These are phyloP conservation scores for Syzygium malaccense DNA, from an alignment of 441 rosid species.

Conservation along the genomic window DNA sequence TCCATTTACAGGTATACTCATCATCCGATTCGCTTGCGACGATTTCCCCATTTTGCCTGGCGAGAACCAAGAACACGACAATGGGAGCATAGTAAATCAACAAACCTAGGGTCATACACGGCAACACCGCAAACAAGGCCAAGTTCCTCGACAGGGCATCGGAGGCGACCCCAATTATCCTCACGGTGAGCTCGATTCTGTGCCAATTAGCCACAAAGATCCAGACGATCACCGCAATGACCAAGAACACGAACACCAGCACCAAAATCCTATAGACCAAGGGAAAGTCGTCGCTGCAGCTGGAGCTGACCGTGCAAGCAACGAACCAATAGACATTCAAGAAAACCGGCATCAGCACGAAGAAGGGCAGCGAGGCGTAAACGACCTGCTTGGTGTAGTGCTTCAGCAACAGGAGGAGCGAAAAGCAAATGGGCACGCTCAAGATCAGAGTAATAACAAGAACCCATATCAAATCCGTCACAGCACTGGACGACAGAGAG, in stretches of 20 bases:
- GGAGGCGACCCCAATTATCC: conserved; percentile 65
- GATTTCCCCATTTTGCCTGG: conserved; percentile 64
- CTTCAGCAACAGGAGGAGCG: conserved; percentile 58
- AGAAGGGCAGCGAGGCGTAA: conserved; percentile 66
- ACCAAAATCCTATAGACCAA: conserved; percentile 58
- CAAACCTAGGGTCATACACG: conserved; percentile 47
- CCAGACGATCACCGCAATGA: conserved; percentile 67
- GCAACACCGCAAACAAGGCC: conserved; percentile 52
- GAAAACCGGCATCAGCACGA: conserved; percentile 51
- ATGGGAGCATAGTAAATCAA: conserved; percentile 60
- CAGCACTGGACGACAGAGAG: conserved; percentile 24
- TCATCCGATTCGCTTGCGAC: conserved; percentile 40
- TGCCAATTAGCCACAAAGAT: conserved; percentile 73
- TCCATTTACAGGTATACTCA: conserved; percentile 63
- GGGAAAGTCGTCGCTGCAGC: conserved; percentile 65
- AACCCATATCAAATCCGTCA: conserved; percentile 49
- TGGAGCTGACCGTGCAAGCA: conserved; percentile 62
- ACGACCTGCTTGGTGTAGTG: conserved; percentile 77
- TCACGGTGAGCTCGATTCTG: conserved; percentile 67
- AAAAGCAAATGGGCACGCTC: conserved; percentile 63
- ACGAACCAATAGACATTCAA: conserved; percentile 85
- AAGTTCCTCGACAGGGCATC: conserved; percentile 68
- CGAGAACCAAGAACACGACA: conserved; percentile 70
- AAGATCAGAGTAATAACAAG: conserved; percentile 55
- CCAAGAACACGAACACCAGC: conserved; percentile 51